phyloP scores from a whole-genome alignment of 495 filamentous ascomycete genomes.

The Podospora fimiseda region DNA sequence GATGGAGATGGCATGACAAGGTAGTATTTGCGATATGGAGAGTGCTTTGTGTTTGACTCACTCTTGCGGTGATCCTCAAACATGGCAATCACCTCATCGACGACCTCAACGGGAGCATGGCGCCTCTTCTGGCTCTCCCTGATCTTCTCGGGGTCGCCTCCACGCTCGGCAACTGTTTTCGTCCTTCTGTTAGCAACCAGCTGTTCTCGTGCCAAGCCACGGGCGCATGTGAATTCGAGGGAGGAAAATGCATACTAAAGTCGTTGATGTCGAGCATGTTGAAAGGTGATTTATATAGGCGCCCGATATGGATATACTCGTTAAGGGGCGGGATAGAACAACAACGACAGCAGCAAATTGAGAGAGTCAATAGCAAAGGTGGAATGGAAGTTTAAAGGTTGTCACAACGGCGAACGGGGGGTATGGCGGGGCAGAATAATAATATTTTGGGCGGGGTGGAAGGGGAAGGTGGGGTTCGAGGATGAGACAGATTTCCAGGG shows the following conservation, averaged over 20 bases:
- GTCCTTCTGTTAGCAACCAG: conserved; percentile 63
- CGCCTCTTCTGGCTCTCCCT: conserved; percentile 81
- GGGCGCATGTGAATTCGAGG: too few relatives aligned
- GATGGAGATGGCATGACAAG: neutral
- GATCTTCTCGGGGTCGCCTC: conserved; percentile 82
- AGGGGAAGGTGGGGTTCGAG: conserved; percentile 25
- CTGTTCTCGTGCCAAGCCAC: too few relatives aligned
- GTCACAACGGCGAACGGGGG: conserved; percentile 14
- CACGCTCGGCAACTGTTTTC: conserved; percentile 64
- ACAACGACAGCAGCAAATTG: neutral
- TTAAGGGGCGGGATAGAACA: too few relatives aligned
- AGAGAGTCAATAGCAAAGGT: neutral
- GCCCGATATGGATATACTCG: neutral
- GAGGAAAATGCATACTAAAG: conserved; percentile 26
- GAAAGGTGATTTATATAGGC: neutral
- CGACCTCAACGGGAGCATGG: conserved; percentile 68
- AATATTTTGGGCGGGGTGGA: conserved; percentile 27
- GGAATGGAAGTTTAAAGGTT: neutral
- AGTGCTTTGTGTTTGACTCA: conserved; percentile 51
- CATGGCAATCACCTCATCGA: conserved; percentile 83
- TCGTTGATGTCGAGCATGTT: conserved; percentile 37
- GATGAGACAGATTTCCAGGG: conserved; percentile 13
- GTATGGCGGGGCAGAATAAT: conserved; percentile 30
- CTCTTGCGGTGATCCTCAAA: conserved; percentile 79
- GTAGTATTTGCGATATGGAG: neutral